phyloP scores from a whole-genome alignment of 2,329 filamentous ascomycete species.

The Fusarium proliferatum region DNA sequence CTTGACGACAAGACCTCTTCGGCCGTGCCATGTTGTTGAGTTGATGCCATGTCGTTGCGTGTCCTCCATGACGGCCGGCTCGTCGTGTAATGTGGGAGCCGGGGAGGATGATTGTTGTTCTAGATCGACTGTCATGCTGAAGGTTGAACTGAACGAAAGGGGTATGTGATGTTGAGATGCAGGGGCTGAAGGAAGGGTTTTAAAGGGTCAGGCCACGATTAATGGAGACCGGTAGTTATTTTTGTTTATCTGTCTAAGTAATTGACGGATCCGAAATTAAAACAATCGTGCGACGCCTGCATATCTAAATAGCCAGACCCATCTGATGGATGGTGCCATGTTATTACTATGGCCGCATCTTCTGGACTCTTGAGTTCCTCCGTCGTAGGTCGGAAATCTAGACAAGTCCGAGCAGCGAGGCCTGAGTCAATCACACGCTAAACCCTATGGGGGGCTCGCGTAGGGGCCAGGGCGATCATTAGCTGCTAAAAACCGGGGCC shows the following conservation, averaged over 20 bases:
- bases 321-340: background rate
- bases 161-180: background rate
- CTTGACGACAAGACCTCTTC: slow-evolving; percentile 8
- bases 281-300: background rate
- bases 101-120: slow-evolving; percentile 25
- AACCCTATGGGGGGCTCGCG: background rate
- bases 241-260: too few species aligned
- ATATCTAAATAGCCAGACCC: slow-evolving; percentile 14
- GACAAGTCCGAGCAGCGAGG: background rate
- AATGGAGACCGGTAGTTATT: background rate
- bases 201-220: background rate
- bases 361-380: background rate
- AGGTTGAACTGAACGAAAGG: background rate
- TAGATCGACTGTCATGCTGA: slow-evolving; percentile 6
- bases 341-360: background rate
- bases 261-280: background rate
- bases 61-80: background rate
- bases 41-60: slow-evolving; percentile 16
- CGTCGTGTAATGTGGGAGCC: slow-evolving; percentile 29
- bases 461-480: background rate
- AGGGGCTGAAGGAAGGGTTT: background rate
- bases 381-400: background rate
- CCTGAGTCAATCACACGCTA: too few species aligned
- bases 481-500: background rate
- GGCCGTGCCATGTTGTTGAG: slow-evolving; percentile 23